Base-by-base conservation (phyloP, 1,139 yeast genomes). In the Meyerozyma guilliermondii region DNA sequence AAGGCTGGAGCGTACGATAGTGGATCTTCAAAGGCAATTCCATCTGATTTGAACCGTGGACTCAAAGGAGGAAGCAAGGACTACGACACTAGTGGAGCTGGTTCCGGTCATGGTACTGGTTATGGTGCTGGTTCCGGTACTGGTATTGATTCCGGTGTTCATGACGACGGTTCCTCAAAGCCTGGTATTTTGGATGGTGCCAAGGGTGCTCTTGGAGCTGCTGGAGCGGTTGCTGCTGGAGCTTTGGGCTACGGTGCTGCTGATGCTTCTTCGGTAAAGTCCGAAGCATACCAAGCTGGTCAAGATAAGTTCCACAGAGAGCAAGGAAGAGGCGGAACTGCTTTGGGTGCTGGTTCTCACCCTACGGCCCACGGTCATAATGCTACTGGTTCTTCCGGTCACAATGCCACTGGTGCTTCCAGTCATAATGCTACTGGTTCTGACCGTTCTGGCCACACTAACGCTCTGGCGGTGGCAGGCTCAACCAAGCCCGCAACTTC, bases 271-370 rank as follows among this genome's bases (percentile, higher is more conserved):
- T 13, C 20, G 3, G 13, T 33, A 16, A 39, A 44, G 20, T 39
- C 47, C 13, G 57, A 54, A 31, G 48, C 57, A 20, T 48, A 52
- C 30, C 47, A 49, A 22, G 56, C 55, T 4, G 56, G 56, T 4
- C 42, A 42, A 28, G 28, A 43, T 11, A 50, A 48, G 43, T 49
- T 46, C 22, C 14, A 34, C 14, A 24, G 23, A n/a, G 41, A 41
- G 27, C 14, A 14, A 17, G 39, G 24, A 40, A 14, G 38, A 41
- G 29, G 34, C 36, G n/a, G 29, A 5, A 20, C 22, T 20, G 22
- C 22, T 18, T 14, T 30, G 33, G 40, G 39, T 22, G 13, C 41
- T 8, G 18, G 35, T 18, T 13, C 26, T 20, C 17, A 14, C 11
- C 17, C 43, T 3, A 27, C 38, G 7, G 11, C 42, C 18, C 16